Base-by-base conservation (phyloP, 2,329 filamentous ascomycete species). In the Beauveria pseudobassiana region DNA sequence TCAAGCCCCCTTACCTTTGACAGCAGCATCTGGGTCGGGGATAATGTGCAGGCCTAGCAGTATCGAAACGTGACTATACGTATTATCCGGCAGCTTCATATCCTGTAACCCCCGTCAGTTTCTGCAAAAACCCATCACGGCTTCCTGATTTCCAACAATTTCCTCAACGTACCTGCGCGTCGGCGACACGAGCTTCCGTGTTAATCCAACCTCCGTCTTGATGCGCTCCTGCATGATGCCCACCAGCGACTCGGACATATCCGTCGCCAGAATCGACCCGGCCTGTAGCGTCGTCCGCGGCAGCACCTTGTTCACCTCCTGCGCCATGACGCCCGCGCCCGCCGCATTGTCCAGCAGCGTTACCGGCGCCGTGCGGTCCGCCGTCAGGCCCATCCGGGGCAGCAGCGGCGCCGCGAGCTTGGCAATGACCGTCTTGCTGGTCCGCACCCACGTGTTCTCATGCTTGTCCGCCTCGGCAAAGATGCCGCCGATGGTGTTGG, bases 321-420 rank as follows among this genome's bases (percentile, higher is more conserved):
- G 75, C 1, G 77, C 78, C 14, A 83, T 72, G 18, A 82, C 73
- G 0, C 82, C 83, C 4, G 75, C 74, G 0, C 82, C 82, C 61
- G 82, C 85, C 7, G 79, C 82, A 64, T 77, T 78, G 62, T 86
- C 83, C 12, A 86, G 68, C 26, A 85, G 65, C 3, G 56, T 53
- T 53, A 80, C 70, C 0, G 77, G 75, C 6, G 64, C 64, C 10
- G 57, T 62, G 2, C 53, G 38, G 26, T 52, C 53, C 26, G 61
- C 24, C 26, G 53, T 46, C 34, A 62, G 48, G 46, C 61, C 61
- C 61, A 58, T 62, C 30, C 43, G n/a, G 1, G 53, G 61, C 22
- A 62, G 40, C n/a, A 62, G 40, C 12, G 61, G 61, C 18, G 43
- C 30, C 5, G 61, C 61, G 4, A 62, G 61, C 40, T 48, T 48